Evolutionary conservation across 192 early-diverging fungal species (phyloP).

Genomic region (Podila epigama): DNA sequence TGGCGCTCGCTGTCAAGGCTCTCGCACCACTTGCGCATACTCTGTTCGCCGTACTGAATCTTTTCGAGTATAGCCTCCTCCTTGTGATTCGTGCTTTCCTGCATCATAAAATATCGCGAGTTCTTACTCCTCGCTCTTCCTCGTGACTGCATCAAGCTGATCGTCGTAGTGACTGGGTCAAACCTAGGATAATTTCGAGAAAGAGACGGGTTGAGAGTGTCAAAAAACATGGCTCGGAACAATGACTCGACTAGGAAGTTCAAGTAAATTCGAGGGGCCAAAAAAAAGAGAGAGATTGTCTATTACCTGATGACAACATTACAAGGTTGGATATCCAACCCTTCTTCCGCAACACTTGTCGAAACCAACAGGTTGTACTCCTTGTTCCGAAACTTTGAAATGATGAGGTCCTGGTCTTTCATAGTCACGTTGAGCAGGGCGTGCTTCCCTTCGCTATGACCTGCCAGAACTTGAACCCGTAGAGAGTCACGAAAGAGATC

Average conservation of each 20-base stretch:
- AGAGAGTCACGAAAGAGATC: constrained; percentile 56
- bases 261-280: background rate
- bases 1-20: constrained; percentile 49
- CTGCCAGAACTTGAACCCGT: constrained; percentile 60
- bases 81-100: constrained; percentile 54
- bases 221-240: background rate
- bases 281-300: too few relatives aligned
- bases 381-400: constrained; percentile 72
- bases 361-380: constrained; percentile 83
- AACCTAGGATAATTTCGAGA: constrained; percentile 61
- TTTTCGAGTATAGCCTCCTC: constrained; percentile 49
- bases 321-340: constrained; percentile 92
- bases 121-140: constrained; percentile 80
- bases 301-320: constrained; percentile 81
- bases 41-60: constrained; percentile 56
- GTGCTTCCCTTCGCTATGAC: constrained; percentile 57
- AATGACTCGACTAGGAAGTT: background rate
- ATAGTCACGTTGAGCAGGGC: constrained; percentile 56
- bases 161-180: constrained; percentile 76
- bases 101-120: constrained; percentile 82
- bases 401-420: constrained; percentile 64
- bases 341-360: constrained; percentile 95
- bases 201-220: too few relatives aligned
- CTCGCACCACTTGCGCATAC: constrained; percentile 71
- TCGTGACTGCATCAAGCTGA: constrained; percentile 89